A percentile compares a stretch with the other conserved stretches of the same genome.
phyloP scores from a whole-genome alignment of 164 flowering plant species.

The Vitis riparia region DNA sequence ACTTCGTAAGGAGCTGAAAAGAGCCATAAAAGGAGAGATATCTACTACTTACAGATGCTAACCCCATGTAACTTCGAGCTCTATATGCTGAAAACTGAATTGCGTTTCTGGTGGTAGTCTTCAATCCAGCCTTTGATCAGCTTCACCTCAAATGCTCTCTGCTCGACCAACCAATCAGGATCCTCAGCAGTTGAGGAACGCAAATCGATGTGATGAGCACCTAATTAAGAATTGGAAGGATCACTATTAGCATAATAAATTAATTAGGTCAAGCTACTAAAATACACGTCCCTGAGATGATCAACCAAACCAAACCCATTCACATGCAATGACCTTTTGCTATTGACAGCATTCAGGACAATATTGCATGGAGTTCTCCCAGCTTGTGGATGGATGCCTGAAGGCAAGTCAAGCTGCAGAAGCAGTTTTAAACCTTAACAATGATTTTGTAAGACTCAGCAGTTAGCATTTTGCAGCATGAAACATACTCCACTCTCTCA shows the following conservation, averaged over 20 bases:
- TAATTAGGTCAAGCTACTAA: too few relatives aligned
- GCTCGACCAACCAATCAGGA: slow-evolving; percentile 80
- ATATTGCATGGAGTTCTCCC: too few relatives aligned
- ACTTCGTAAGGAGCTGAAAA: too few relatives aligned
- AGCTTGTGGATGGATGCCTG: too few relatives aligned
- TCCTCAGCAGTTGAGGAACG: slow-evolving; percentile 66
- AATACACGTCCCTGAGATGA: too few relatives aligned
- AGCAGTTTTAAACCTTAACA: background rate
- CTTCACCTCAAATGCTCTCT: slow-evolving; percentile 58
- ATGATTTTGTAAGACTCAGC: background rate
- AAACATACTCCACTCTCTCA: too few relatives aligned
- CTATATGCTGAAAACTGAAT: slow-evolving; percentile 21
- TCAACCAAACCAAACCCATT: background rate
- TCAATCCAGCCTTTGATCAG: slow-evolving; percentile 70
- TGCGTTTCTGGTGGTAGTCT: slow-evolving; percentile 34
- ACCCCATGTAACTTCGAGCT: background rate
- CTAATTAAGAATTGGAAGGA: slow-evolving; percentile 30
- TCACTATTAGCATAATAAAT: too few relatives aligned
- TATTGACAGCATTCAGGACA: background rate
- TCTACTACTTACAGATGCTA: too few relatives aligned
- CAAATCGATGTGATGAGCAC: slow-evolving; percentile 94
- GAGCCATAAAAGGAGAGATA: too few relatives aligned
- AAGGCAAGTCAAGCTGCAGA: too few relatives aligned
- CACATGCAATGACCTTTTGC: background rate
- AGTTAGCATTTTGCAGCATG: background rate